Evolutionary conservation across 768 basidiomycete genomes (phyloP).

Genomic region (Lentinula aciculospora): DNA sequence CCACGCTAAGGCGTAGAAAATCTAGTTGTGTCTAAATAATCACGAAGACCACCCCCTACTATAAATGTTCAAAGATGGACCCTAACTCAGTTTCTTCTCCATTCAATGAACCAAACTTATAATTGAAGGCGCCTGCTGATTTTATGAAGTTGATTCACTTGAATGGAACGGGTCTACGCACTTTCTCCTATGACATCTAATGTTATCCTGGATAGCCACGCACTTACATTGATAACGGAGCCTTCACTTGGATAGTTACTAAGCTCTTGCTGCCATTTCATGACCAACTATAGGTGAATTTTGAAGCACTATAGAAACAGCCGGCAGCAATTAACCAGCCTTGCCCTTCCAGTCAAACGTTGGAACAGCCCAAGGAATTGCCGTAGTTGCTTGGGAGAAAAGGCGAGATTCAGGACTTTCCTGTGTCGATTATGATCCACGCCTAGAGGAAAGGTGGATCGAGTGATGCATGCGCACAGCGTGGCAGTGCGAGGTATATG

Average conservation of each 20-base stretch:
- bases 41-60: neutral
- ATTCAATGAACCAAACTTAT: conserved; percentile 17
- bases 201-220: conserved; percentile 23
- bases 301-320: neutral
- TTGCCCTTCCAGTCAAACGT: conserved; percentile 15
- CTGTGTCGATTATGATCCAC: conserved; percentile 22
- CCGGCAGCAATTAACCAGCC: neutral
- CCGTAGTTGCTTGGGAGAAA: conserved; percentile 18
- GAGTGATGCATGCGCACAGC: neutral
- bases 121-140: conserved; percentile 21
- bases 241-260: neutral
- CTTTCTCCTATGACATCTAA: conserved; percentile 31
- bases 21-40: neutral
- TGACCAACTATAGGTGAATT: conserved; percentile 17
- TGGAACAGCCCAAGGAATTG: conserved; percentile 21
- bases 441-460: neutral
- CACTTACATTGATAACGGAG: conserved; percentile 16
- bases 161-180: conserved; percentile 8
- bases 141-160: neutral
- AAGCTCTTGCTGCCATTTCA: conserved; percentile 8
- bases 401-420: conserved; percentile 27
- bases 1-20: neutral
- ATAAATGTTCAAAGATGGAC: neutral
- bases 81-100: neutral
- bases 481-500: no score